Conservation (phyloP, 352 stramenopile genomes). For the Phytophthora nicotianae region DNA sequence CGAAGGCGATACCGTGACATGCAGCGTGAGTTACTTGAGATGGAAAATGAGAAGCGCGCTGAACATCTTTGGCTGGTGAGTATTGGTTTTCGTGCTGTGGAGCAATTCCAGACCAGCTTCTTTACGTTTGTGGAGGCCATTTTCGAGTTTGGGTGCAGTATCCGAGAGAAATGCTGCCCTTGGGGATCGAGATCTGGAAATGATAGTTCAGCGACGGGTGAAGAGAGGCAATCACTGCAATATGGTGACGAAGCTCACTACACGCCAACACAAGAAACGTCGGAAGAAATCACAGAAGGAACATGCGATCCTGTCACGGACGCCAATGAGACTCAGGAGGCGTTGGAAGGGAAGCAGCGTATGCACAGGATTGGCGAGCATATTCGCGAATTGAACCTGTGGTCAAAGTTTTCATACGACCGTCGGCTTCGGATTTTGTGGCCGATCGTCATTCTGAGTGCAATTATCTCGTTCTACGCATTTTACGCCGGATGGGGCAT, state of each 20-base stretch:
- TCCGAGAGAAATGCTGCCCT: conserved; percentile 18
- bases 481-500: conserved; percentile 85
- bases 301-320: conserved; percentile 37
- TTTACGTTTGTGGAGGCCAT: conserved; percentile 52
- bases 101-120: conserved; percentile 70
- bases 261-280: conserved; percentile 1
- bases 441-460: conserved; percentile 71
- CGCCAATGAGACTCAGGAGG: conserved; percentile 63
- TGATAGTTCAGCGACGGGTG: conserved; percentile 14
- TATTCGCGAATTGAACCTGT: conserved; percentile 69
- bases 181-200: conserved; percentile 5
- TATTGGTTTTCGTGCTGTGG: conserved; percentile 81
- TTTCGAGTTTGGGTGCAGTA: conserved; percentile 34
- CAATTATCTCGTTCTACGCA: conserved; percentile 81
- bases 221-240: conserved; percentile 36
- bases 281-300: conserved; percentile 10
- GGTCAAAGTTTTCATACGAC: conserved; percentile 79
- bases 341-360: conserved; percentile 64
- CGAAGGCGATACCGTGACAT: conserved; percentile 76
- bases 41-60: conserved; percentile 82
- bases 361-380: conserved; percentile 50
- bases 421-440: conserved; percentile 68
- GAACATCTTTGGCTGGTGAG: conserved; percentile 87
- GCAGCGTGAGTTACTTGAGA: conserved; percentile 68
- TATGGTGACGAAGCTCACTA: conserved; percentile 21